These are phyloP conservation scores for Gnaphalium uliginosum DNA, from an alignment of 129 eudicot species.

Conservation along the genomic window DNA sequence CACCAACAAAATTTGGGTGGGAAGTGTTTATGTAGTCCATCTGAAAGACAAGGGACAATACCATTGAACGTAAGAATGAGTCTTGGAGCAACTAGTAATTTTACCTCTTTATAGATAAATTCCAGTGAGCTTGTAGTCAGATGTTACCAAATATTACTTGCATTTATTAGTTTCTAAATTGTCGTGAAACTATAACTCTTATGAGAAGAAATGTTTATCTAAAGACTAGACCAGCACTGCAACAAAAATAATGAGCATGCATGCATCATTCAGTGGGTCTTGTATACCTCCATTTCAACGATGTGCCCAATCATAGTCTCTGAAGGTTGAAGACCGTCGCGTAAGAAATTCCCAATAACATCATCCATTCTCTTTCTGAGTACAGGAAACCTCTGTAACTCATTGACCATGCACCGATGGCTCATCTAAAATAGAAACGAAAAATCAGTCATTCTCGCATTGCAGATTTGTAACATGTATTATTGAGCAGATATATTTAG, in stretches of 20 bases:
- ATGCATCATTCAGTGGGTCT: background rate
- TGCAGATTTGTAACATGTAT: background rate
- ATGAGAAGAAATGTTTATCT: background rate
- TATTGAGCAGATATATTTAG: slow-evolving; percentile 6
- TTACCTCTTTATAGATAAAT: background rate
- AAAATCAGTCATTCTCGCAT: slow-evolving; percentile 15
- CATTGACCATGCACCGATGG: slow-evolving; percentile 88
- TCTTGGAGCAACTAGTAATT: slow-evolving; percentile 4
- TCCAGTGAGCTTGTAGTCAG: background rate
- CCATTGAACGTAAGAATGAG: background rate
- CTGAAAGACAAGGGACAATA: slow-evolving; percentile 31
- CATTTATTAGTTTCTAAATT: background rate
- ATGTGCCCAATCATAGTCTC: slow-evolving; percentile 96
- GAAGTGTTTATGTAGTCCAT: slow-evolving; percentile 99
- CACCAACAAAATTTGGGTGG: slow-evolving; percentile 92
- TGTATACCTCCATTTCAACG: slow-evolving; percentile 92
- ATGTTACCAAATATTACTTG: background rate
- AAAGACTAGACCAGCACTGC: background rate
- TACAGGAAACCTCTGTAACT: slow-evolving; percentile 88
- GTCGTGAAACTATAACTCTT: background rate
- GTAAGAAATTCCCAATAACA: slow-evolving; percentile 74
- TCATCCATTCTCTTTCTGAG: slow-evolving; percentile 94
- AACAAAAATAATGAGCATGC: background rate
- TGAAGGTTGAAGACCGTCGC: slow-evolving; percentile 94
- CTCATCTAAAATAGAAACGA: slow-evolving; percentile 66